Evolutionary conservation across 345 rosid species (phyloP).

Genomic region (Garcia nutans): DNA sequence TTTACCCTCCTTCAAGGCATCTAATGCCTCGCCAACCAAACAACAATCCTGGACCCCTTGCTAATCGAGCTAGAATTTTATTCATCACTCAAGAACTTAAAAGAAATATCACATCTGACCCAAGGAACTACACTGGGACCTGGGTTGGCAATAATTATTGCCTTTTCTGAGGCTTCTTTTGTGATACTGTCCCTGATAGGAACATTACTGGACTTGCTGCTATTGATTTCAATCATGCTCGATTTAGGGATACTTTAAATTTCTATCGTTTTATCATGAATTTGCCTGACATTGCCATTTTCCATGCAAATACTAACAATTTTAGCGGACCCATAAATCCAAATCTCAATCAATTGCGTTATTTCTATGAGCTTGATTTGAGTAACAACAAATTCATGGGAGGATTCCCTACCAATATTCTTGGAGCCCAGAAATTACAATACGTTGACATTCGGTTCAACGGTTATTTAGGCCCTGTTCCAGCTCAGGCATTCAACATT

Average conservation of each 20-base stretch:
- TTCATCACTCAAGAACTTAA: slow-evolving; percentile 26
- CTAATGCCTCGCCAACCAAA: slow-evolving; percentile 11
- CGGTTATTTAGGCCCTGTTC: slow-evolving; percentile 18
- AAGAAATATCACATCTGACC: slow-evolving; percentile 32
- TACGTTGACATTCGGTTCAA: slow-evolving; percentile 33
- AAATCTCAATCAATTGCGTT: slow-evolving; percentile 10
- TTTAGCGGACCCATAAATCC: slow-evolving; percentile 16
- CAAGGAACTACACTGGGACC: background rate
- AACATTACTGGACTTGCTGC: slow-evolving; percentile 28
- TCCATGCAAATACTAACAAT: slow-evolving; percentile 46
- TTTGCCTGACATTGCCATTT: slow-evolving; percentile 36
- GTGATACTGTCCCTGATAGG: slow-evolving; percentile 30
- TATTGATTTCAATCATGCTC: slow-evolving; percentile 36
- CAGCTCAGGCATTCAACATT: slow-evolving; percentile 23
- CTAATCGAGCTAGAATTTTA: slow-evolving; percentile 17
- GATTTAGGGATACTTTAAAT: slow-evolving; percentile 23
- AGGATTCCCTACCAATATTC: slow-evolving; percentile 25
- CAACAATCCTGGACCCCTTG: slow-evolving; percentile 21
- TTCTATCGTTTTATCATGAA: slow-evolving; percentile 28
- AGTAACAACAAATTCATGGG: slow-evolving; percentile 31
- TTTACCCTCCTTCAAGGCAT: slow-evolving; percentile 9
- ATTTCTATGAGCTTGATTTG: slow-evolving; percentile 30
- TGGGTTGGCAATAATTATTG: slow-evolving; percentile 40
- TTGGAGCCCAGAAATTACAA: slow-evolving; percentile 16
- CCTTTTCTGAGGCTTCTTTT: slow-evolving; percentile 31